These are phyloP conservation scores for Trichoderma reesei DNA, from an alignment of 495 filamentous ascomycete genomes.

Conservation along the genomic window DNA sequence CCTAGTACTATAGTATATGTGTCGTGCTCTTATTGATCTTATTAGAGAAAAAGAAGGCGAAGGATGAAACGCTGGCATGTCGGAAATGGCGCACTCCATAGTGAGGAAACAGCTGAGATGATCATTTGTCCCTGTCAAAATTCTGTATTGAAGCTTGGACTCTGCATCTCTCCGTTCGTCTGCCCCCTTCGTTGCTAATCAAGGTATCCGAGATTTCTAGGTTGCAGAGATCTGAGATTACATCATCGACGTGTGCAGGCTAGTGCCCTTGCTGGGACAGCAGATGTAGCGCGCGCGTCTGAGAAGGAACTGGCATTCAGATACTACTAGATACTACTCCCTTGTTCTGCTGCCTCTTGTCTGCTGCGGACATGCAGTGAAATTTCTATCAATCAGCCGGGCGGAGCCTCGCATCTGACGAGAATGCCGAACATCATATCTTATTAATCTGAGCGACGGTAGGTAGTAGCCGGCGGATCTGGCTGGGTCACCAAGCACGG, in stretches of 20 bases:
- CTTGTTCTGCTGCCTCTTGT: too few relatives aligned
- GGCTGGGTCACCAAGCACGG: too few relatives aligned
- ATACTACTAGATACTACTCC: too few relatives aligned
- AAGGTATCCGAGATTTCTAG: too few relatives aligned
- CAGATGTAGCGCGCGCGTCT: constrained; percentile 3
- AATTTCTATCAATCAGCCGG: not conserved
- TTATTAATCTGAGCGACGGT: not conserved
- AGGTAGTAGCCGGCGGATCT: too few relatives aligned
- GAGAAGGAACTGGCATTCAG: not conserved
- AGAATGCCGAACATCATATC: not conserved
- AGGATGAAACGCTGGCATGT: not conserved
- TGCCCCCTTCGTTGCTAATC: not conserved
- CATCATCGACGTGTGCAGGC: too few relatives aligned
- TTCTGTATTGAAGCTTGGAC: not conserved
- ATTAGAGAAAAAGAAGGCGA: not conserved
- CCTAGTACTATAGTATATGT: not conserved
- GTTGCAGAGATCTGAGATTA: not conserved
- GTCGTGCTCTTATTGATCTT: not conserved
- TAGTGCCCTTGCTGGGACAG: not conserved
- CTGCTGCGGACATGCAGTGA: too few relatives aligned
- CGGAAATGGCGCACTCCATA: not conserved
- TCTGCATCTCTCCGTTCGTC: not conserved
- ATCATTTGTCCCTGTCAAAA: not conserved
- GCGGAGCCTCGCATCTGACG: not conserved
- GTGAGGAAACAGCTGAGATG: not conserved